Conservation (phyloP, 208 protist species). For the Acanthamoeba triangularis region DNA sequence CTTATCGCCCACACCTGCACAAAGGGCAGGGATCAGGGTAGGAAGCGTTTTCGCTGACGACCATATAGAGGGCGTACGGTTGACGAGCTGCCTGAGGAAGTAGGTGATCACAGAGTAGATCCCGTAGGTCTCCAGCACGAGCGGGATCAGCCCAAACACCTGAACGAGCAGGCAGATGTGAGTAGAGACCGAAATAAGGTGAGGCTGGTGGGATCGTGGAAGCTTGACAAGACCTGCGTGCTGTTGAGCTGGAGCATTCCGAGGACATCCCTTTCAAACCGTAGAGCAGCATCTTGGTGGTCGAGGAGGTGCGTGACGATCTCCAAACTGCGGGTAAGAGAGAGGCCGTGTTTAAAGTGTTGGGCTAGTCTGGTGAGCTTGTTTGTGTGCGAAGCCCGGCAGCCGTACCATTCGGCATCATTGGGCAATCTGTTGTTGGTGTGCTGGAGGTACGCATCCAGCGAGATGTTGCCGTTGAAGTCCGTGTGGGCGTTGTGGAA, state of each 20-base stretch:
- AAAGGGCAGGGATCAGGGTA: not conserved
- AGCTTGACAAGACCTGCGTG: not conserved
- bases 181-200: not conserved
- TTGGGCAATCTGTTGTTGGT: conserved; percentile 67
- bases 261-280: conserved; percentile 7
- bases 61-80: not conserved
- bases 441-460: conserved; percentile 43
- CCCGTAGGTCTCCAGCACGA: conserved; percentile 60
- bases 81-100: conserved; percentile 72
- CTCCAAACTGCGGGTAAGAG: conserved; percentile 3
- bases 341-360: not conserved
- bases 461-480: conserved; percentile 67
- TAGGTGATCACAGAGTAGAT: conserved; percentile 70
- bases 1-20: not conserved
- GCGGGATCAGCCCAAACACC: conserved; percentile 68
- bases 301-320: conserved; percentile 52
- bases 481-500: conserved; percentile 50
- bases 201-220: no score
- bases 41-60: not conserved
- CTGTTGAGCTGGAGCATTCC: not conserved
- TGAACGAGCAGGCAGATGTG: not conserved
- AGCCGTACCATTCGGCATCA: not conserved
- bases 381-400: not conserved
- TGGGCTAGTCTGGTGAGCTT: not conserved
- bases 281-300: conserved; percentile 47